A percentile compares a stretch with the other conserved stretches of the same genome.
Conservation (phyloP, 495 filamentous ascomycete species). For the Elaphomyces granulatus region DNA sequence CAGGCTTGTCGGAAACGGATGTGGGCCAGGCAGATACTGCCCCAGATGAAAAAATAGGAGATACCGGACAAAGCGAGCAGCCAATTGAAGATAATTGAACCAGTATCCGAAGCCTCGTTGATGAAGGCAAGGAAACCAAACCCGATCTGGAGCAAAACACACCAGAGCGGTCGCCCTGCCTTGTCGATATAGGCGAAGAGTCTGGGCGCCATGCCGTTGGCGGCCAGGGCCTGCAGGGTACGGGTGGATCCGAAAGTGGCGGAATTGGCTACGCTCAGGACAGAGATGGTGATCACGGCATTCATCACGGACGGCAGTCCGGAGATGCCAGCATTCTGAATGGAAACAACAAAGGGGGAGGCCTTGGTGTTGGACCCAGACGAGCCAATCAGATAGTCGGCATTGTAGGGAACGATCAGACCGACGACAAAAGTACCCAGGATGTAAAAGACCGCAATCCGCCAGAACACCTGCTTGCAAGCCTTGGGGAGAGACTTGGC, state of each 20-base stretch:
- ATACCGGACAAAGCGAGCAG: conserved; percentile 55
- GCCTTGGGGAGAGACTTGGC: conserved; percentile 49
- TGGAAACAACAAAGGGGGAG: conserved; percentile 64
- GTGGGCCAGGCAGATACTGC: conserved; percentile 54
- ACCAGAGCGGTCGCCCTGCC: conserved; percentile 40
- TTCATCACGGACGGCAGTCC: conserved; percentile 62
- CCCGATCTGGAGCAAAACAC: conserved; percentile 35
- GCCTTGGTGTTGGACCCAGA: conserved; percentile 39
- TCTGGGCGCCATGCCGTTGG: conserved; percentile 42
- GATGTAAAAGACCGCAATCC: conserved; percentile 63
- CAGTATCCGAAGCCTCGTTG: conserved; percentile 27
- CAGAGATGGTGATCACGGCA: conserved; percentile 54
- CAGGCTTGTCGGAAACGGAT: conserved; percentile 57
- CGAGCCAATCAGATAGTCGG: conserved; percentile 27
- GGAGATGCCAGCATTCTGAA: conserved; percentile 47
- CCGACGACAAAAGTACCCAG: conserved; percentile 59
- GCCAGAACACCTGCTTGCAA: conserved; percentile 64
- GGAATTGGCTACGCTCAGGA: conserved; percentile 51
- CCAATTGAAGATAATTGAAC: conserved; percentile 39
- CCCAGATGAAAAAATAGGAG: conserved; percentile 55
- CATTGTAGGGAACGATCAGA: conserved; percentile 48
- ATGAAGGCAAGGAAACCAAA: conserved; percentile 44
- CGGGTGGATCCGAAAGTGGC: conserved; percentile 47
- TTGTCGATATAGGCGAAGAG: conserved; percentile 43
- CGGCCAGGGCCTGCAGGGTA: conserved; percentile 46